A percentile compares a stretch with the other conserved stretches of the same genome.
Conservation (phyloP, 164 flowering plant genomes). For the Taxillus chinensis region DNA sequence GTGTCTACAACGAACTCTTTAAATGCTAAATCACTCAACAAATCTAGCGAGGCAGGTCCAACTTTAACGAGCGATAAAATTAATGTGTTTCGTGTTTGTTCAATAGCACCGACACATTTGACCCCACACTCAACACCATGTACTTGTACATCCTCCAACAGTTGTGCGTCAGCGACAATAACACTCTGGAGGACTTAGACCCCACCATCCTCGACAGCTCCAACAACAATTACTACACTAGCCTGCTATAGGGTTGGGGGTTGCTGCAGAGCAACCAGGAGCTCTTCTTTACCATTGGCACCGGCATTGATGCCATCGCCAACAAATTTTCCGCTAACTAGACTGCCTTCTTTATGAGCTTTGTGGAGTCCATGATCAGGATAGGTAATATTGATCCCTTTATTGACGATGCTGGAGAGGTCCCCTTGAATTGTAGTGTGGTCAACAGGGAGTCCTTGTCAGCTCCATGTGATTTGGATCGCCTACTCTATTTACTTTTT, state of each 20-base stretch:
- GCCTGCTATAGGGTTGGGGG: background rate
- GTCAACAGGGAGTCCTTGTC: constrained; percentile 30
- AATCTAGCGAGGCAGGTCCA: too few species aligned
- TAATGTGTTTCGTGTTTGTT: too few species aligned
- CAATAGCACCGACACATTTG: background rate
- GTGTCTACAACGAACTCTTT: too few species aligned
- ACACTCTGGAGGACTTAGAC: background rate
- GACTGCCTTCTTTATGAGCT: constrained; percentile 14
- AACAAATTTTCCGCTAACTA: constrained; percentile 3
- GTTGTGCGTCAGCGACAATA: background rate
- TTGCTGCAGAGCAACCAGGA: background rate
- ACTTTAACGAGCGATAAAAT: too few species aligned
- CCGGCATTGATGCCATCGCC: constrained; percentile 11
- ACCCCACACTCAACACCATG: background rate
- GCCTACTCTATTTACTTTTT: too few species aligned
- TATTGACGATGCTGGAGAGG: constrained; percentile 33
- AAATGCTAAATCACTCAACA: too few species aligned
- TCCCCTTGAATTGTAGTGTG: constrained; percentile 29
- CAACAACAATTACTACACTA: background rate
- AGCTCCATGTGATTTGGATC: background rate
- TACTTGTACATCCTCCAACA: background rate
- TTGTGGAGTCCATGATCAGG: constrained; percentile 26
- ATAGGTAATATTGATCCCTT: constrained; percentile 35
- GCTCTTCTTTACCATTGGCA: background rate
- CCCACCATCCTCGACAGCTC: background rate